Conservation (phyloP, 2,329 filamentous ascomycete species). For the Cytospora mali region DNA sequence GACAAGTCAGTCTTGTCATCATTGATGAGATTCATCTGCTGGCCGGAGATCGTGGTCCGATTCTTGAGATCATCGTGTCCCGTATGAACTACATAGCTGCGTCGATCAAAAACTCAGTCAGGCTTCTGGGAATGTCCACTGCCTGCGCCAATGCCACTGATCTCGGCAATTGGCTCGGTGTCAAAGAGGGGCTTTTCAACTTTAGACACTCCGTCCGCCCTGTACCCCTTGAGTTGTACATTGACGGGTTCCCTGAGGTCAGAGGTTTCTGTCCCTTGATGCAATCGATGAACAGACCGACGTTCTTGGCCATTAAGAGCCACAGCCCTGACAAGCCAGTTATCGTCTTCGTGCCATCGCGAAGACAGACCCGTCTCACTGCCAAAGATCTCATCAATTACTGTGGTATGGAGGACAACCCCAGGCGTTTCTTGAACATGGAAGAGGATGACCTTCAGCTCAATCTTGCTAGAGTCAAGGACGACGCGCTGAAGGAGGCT, state of each 20-base stretch:
- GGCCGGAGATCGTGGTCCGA: slow-evolving; percentile 94
- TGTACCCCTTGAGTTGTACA: slow-evolving; percentile 93
- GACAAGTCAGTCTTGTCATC: slow-evolving; percentile 92
- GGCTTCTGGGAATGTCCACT: slow-evolving; percentile 97
- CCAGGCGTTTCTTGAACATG: slow-evolving; percentile 89
- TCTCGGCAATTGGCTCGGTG: slow-evolving; percentile 93
- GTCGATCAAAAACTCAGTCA: slow-evolving; percentile 85
- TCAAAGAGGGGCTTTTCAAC: slow-evolving; percentile 95
- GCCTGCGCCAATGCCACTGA: slow-evolving; percentile 96
- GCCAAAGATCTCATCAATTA: slow-evolving; percentile 96
- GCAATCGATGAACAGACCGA: slow-evolving; percentile 98
- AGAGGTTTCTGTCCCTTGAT: slow-evolving; percentile 95
- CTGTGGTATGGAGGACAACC: slow-evolving; percentile 98
- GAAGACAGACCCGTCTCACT: slow-evolving; percentile 90
- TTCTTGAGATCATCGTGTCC: slow-evolving; percentile 93
- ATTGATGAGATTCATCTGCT: slow-evolving; percentile 98
- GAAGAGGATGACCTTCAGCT: slow-evolving; percentile 89
- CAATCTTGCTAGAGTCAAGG: slow-evolving; percentile 88
- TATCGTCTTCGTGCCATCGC: slow-evolving; percentile 96
- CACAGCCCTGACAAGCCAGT: slow-evolving; percentile 97
- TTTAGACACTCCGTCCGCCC: slow-evolving; percentile 96
- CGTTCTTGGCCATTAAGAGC: slow-evolving; percentile 93
- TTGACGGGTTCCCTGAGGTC: slow-evolving; percentile 94
- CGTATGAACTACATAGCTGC: slow-evolving; percentile 99
- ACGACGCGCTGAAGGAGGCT: slow-evolving; percentile 90